Evolutionary conservation across 2,329 filamentous ascomycete species (phyloP), one percentile per base, ranked within the genome.

Genomic region (Cordyceps tenuipes): DNA sequence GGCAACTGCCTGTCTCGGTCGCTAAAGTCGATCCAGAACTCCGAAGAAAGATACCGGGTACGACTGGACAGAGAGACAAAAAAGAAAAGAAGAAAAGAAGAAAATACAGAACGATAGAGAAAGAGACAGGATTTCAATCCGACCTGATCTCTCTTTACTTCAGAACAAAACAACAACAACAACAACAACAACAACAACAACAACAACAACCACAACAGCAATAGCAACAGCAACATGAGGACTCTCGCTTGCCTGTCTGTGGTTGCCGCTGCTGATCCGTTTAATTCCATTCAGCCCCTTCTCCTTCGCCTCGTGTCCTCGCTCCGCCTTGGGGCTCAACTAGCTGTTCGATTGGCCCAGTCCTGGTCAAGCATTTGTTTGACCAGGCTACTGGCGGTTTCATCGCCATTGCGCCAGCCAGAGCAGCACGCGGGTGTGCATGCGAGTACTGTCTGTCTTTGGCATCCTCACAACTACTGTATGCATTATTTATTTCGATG

Each of bases 381-480:
- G 39, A 17, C 39, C n/a, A 15, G 39, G 39, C 39, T 43, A 43
- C 39, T 43, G 39, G 39, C 39, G 39, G 36, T 58, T 44, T 34
- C 39, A 39, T 41, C 26, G 48, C 34, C 57, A 48, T 51, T 59
- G 52, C 57, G 17, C 48, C 21, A 59, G 57, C 57, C 49, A 48
- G 36, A n/a, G 56, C 49, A 48, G 26, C 9, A 47, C 26, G 34
- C 36, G 56, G 46, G 47, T 21, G 54, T 34, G 29, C 29, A 29
- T 29, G 29, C 29, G 29, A 29, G 7, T 29, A 29, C 10, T 36
- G 10, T 36, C 10, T 36, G 10, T 36, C 34, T 36, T 10, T 36
- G 34, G 34, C 34, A 3, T 36, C 9, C 12, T 36, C 34, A 3
- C 5, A 29, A 29, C 29, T 29, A 5, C 5, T 29, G 7, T 13